Percentiles rank a stretch among this genome's conserved stretches.
Evolutionary conservation across 768 basidiomycete species (phyloP).

Genomic region (Jaapia argillacea): DNA sequence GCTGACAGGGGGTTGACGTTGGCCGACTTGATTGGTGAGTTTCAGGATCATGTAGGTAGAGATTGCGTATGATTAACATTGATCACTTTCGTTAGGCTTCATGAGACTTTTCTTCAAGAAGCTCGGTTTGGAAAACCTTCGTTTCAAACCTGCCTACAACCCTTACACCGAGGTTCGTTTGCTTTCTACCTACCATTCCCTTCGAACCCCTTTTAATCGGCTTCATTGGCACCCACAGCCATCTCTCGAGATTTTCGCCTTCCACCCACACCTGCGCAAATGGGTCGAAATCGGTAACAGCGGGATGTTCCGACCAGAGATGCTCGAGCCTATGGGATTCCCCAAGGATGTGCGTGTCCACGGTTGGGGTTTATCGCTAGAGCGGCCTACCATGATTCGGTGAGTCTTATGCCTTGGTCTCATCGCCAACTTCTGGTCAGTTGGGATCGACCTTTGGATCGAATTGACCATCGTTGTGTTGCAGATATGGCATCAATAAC

Average conservation of each 20-base stretch:
- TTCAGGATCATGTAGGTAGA: too few relatives aligned
- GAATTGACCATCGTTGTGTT: too few relatives aligned
- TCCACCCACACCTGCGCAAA: conserved; percentile 86
- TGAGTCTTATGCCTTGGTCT: conserved; percentile 22
- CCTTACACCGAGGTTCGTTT: conserved; percentile 82
- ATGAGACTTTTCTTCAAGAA: conserved; percentile 98
- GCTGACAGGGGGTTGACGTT: conserved; percentile 89
- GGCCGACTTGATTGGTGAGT: conserved; percentile 86
- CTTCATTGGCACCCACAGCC: conserved; percentile 48
- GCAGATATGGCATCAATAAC: conserved; percentile 97
- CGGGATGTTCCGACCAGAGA: conserved; percentile 99
- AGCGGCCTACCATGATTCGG: conserved; percentile 99
- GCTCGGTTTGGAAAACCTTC: conserved; percentile 88
- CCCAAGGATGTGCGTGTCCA: conserved; percentile 94
- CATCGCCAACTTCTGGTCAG: background rate
- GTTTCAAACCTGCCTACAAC: conserved; percentile 99
- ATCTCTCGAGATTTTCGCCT: conserved; percentile 96
- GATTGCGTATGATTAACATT: too few relatives aligned
- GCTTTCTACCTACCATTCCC: background rate
- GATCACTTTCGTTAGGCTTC: conserved; percentile 50
- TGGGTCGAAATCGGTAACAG: conserved; percentile 99
- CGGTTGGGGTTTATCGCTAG: conserved; percentile 92
- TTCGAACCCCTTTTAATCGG: too few relatives aligned
- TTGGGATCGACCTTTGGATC: too few relatives aligned
- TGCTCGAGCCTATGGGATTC: conserved; percentile 98